These are phyloP conservation scores for Phylloboletellus chloephorus DNA, from an alignment of 1,284 basidiomycete genomes.

Conservation along the genomic window DNA sequence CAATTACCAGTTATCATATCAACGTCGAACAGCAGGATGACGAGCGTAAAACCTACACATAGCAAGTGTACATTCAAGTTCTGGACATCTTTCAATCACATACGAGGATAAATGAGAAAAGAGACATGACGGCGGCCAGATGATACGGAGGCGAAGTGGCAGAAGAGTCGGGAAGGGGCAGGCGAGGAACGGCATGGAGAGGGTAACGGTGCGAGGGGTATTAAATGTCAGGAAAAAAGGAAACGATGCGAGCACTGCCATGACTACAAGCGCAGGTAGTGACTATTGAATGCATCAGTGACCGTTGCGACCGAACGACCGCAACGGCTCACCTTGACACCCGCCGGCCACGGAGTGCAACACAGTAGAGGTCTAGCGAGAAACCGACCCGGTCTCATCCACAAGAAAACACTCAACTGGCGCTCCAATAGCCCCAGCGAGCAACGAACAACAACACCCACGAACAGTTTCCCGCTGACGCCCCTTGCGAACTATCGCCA, in stretches of 20 bases:
- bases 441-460: conserved; percentile 3
- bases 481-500: conserved; percentile 21
- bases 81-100: conserved; percentile 12
- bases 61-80: conserved; percentile 17
- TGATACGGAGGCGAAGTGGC: background rate
- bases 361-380: conserved; percentile 1
- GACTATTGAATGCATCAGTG: background rate
- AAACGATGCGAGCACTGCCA: conserved; percentile 1
- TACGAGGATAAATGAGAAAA: conserved; percentile 5
- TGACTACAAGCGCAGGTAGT: too few species aligned
- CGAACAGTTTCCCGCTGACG: conserved; percentile 4
- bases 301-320: background rate
- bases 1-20: conserved; percentile 2
- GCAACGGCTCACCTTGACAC: conserved; percentile 8
- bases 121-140: background rate
- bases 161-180: background rate
- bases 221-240: background rate
- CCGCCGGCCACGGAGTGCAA: conserved; percentile 3
- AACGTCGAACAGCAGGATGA: conserved; percentile 10
- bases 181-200: conserved; percentile 4
- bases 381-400: conserved; percentile 3
- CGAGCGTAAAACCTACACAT: conserved; percentile 14
- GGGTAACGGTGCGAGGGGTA: background rate
- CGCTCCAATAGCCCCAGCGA: conserved; percentile 1
- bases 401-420: conserved; percentile 4